Conservation (phyloP, 2,329 filamentous ascomycete genomes). For the Fusarium sp. region DNA sequence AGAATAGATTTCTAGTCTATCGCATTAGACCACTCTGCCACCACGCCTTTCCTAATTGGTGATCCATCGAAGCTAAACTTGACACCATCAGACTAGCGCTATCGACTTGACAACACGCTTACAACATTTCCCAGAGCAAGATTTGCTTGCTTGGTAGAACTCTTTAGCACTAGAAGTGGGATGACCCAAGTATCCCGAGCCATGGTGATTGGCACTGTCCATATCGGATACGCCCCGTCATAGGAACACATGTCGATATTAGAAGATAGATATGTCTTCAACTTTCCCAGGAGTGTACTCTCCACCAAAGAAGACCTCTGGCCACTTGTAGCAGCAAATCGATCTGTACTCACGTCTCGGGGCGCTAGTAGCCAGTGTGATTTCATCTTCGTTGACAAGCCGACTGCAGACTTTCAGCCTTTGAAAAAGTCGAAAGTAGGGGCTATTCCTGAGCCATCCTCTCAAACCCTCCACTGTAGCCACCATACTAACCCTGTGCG, state of each 20-base stretch:
- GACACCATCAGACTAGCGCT: fast-evolving
- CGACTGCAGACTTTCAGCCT: not conserved
- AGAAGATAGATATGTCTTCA: not conserved
- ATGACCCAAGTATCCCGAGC: not conserved
- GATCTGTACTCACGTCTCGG: not conserved
- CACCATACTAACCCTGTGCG: not conserved
- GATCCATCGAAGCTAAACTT: not conserved
- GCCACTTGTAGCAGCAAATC: not conserved
- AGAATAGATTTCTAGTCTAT: not conserved
- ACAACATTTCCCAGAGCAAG: not conserved
- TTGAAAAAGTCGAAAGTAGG: not conserved
- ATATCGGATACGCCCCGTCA: no score
- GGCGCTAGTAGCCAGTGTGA: not conserved
- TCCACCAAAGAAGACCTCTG: not conserved
- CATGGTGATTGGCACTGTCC: no score
- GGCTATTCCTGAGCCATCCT: not conserved
- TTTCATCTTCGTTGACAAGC: not conserved
- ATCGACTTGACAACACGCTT: not conserved
- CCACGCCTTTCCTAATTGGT: not conserved
- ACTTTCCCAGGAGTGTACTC: not conserved
- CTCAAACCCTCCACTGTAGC: not conserved
- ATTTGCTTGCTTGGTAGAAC: not conserved
- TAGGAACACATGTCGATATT: no score
- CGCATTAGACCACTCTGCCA: not conserved
- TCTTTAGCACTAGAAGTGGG: no score